These are phyloP conservation scores for Byssochlamys sp. DNA, from an alignment of 2,329 filamentous ascomycete species.

Conservation along the genomic window DNA sequence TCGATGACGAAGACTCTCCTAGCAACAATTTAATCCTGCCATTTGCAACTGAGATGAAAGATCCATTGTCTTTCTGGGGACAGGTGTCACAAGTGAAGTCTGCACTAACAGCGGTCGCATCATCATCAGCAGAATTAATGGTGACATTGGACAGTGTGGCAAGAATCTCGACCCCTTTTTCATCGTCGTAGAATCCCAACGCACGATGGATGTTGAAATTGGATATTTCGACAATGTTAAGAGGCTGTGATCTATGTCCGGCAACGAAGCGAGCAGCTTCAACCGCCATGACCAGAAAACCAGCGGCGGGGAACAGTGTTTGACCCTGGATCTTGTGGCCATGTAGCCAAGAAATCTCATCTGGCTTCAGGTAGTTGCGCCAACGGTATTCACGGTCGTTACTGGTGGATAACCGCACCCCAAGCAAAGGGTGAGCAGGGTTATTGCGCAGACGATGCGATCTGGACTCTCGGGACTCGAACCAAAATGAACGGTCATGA, in stretches of 20 bases:
- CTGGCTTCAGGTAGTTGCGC: not conserved
- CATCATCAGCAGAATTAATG: not conserved
- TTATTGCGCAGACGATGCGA: conserved; percentile 12
- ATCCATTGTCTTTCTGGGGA: conserved; percentile 8
- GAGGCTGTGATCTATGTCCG: conserved; percentile 2
- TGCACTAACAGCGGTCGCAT: not conserved
- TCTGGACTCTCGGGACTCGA: conserved; percentile 4
- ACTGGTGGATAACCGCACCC: not conserved
- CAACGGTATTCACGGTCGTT: not conserved
- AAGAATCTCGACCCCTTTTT: conserved; percentile 11
- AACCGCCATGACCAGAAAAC: not conserved
- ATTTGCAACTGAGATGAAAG: conserved; percentile 6
- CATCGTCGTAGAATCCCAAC: conserved; percentile 15
- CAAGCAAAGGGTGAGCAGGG: conserved; percentile 5
- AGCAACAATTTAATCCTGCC: conserved; percentile 1
- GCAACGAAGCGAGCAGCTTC: not conserved
- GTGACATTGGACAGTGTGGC: conserved; percentile 11
- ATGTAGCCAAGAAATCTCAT: not conserved
- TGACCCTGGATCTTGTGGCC: not conserved
- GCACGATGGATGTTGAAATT: conserved; percentile 17
- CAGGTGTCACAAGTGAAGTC: conserved; percentile 13
- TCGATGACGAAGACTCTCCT: not conserved
- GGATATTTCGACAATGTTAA: conserved; percentile 14
- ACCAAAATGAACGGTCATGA: conserved; percentile 5
- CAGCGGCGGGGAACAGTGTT: not conserved